These are phyloP conservation scores for Marchantia polymorpha DNA, from an alignment of 225 moss, liverwort and hornwort genomes.

Conservation along the genomic window DNA sequence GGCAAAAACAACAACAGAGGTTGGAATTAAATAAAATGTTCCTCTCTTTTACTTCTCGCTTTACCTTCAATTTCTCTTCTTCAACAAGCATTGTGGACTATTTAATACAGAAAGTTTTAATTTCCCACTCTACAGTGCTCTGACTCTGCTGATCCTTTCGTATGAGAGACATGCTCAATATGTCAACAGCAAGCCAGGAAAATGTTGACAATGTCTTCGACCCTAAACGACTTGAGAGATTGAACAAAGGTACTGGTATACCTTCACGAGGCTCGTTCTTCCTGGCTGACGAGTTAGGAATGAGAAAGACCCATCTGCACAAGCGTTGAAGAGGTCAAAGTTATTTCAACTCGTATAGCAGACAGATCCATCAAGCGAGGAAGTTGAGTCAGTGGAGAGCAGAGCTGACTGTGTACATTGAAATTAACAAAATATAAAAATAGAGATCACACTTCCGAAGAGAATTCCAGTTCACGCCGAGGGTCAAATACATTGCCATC, in stretches of 20 bases:
- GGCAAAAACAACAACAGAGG: not conserved
- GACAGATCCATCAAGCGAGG: not conserved
- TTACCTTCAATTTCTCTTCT: not conserved
- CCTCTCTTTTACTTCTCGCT: not conserved
- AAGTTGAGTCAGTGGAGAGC: not conserved
- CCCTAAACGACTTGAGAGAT: no score
- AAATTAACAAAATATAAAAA: no score
- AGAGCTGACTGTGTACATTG: not conserved
- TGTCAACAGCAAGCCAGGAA: not conserved
- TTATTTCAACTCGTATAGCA: not conserved
- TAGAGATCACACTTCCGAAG: not conserved
- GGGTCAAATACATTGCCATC: not conserved
- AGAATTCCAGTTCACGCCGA: not conserved
- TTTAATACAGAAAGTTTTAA: not conserved
- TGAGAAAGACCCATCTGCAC: slow-evolving; percentile 30
- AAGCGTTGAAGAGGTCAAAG: not conserved
- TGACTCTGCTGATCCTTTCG: no score
- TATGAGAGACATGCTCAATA: not conserved
- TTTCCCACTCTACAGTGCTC: not conserved
- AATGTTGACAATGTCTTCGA: not conserved
- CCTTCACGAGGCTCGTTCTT: slow-evolving; percentile 21
- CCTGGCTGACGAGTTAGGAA: slow-evolving; percentile 11
- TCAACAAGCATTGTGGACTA: not conserved
- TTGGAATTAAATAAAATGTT: not conserved
- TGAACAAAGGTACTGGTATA: not conserved